These are phyloP conservation scores for Mrakia blollopis DNA, from an alignment of 768 basidiomycete genomes.

Conservation along the genomic window DNA sequence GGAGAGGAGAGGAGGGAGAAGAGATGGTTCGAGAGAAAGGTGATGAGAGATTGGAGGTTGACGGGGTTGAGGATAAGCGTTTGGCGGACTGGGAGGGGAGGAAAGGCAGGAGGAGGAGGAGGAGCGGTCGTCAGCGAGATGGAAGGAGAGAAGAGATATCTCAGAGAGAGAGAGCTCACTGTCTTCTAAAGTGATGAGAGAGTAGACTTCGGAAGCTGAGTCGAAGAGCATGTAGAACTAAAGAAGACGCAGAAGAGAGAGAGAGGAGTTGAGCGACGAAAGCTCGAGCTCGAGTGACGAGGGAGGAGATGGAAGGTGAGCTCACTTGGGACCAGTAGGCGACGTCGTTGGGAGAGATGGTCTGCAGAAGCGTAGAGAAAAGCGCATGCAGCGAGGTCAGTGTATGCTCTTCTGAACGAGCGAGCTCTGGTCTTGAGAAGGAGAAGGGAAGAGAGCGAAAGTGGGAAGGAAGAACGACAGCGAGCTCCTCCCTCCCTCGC, in stretches of 20 bases:
- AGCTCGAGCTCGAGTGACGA: conserved; percentile 25
- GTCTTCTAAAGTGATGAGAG: conserved; percentile 78
- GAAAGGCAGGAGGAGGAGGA: background rate
- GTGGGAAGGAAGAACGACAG: too few relatives aligned
- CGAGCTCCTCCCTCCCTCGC: too few relatives aligned
- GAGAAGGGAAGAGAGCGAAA: too few relatives aligned
- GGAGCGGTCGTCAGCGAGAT: background rate
- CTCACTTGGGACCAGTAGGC: conserved; percentile 86
- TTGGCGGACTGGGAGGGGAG: conserved; percentile 61
- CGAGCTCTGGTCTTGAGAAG: too few relatives aligned
- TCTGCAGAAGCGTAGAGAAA: background rate
- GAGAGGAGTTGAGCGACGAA: background rate
- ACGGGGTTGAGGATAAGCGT: conserved; percentile 76
- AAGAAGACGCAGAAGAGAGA: background rate
- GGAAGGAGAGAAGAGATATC: background rate
- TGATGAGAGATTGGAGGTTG: conserved; percentile 77
- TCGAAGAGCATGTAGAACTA: conserved; percentile 83
- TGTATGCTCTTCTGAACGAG: conserved; percentile 19
- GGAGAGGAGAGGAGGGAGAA: conserved; percentile 41
- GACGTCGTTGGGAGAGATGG: conserved; percentile 48
- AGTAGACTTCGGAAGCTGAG: conserved; percentile 83
- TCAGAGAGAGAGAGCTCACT: conserved; percentile 51
- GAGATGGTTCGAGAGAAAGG: conserved; percentile 53
- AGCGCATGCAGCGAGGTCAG: too few relatives aligned
- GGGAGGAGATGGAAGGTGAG: background rate